phyloP scores from a whole-genome alignment of 169 alveolate species.

The Plasmodium billcollinsi region DNA sequence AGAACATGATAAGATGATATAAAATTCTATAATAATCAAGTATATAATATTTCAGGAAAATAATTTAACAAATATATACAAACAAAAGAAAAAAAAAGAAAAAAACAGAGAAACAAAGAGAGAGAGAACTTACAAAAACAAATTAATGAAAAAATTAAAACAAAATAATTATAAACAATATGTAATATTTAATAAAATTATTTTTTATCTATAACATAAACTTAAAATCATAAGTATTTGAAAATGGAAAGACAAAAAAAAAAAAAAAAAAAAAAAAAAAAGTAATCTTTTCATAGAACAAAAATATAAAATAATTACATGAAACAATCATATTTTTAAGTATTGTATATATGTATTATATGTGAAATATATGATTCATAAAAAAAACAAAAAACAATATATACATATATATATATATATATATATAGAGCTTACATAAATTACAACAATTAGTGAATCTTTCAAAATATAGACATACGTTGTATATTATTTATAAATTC shows the following conservation, averaged over 20 bases:
- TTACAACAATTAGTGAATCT: too few species aligned
- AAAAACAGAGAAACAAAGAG: not conserved
- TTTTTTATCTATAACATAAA: slow-evolving; percentile 11
- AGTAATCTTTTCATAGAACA: slow-evolving; percentile 10
- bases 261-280: slow-evolving; percentile 2
- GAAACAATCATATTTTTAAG: too few species aligned
- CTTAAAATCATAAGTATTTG: not conserved
- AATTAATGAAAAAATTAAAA: slow-evolving; percentile 18
- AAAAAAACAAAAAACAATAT: too few species aligned
- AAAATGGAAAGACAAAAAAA: not conserved
- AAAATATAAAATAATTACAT: not conserved
- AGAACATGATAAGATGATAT: too few species aligned
- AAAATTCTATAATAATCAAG: too few species aligned
- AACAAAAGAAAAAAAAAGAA: not conserved
- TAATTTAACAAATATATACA: not conserved
- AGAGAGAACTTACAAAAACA: not conserved
- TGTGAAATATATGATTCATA: too few species aligned
- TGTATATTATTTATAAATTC: too few species aligned
- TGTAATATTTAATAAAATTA: slow-evolving; percentile 39
- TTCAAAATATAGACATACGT: too few species aligned
- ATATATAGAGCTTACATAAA: too few species aligned
- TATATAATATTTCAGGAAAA: too few species aligned
- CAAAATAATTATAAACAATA: slow-evolving; percentile 48
- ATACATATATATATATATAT: too few species aligned
- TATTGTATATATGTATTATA: too few species aligned